A percentile compares a stretch with the other conserved stretches of the same genome.
phyloP scores from a whole-genome alignment of 495 filamentous ascomycete genomes.

The Tuber aestivum region DNA sequence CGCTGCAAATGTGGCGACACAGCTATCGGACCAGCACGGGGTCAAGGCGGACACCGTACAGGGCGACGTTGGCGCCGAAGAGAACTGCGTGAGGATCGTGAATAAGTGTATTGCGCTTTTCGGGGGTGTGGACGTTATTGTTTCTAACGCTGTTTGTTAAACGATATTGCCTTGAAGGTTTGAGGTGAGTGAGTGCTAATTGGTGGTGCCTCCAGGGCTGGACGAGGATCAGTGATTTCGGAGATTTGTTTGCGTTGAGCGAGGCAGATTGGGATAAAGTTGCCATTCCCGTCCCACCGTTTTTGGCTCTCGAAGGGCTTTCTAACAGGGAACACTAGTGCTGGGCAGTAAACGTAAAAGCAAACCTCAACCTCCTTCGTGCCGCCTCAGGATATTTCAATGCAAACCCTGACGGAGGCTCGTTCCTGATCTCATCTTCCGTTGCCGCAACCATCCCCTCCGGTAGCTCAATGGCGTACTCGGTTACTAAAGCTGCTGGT shows the following conservation, averaged over 20 bases:
- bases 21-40: conserved; percentile 49
- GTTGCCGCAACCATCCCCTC: conserved; percentile 46
- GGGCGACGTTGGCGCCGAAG: conserved; percentile 31
- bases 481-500: conserved; percentile 59
- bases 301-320: conserved; percentile 54
- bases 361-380: no score
- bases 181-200: background rate
- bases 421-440: conserved; percentile 60
- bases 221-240: conserved; percentile 2
- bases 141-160: conserved; percentile 54
- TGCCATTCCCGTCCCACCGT: conserved; percentile 51
- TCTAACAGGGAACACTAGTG: conserved; percentile 63
- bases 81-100: conserved; percentile 41
- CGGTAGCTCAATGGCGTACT: conserved; percentile 58
- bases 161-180: background rate
- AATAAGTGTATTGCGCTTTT: conserved; percentile 52
- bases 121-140: conserved; percentile 62
- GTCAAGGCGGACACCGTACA: conserved; percentile 55
- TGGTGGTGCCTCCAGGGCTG: background rate
- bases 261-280: background rate
- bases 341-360: conserved; percentile 55
- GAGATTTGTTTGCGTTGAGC: background rate
- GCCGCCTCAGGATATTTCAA: no score
- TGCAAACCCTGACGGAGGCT: conserved; percentile 60
- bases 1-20: conserved; percentile 52